Conservation (phyloP, 306 rosid genomes). For the Begonia masoniana region DNA sequence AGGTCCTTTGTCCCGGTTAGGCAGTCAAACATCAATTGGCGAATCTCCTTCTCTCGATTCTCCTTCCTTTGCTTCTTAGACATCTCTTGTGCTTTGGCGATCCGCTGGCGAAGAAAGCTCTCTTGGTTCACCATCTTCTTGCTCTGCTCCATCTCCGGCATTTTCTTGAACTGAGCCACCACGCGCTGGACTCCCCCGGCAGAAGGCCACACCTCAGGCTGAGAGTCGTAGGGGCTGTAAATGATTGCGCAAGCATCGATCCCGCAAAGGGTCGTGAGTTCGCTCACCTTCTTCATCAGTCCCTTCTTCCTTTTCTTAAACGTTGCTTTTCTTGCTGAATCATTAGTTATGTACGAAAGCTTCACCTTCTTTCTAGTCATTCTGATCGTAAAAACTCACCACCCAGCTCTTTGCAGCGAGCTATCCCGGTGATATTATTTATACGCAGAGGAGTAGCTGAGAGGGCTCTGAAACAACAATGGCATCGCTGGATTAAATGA, state of each 20-base stretch:
- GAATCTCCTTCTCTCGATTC: constrained; percentile 13
- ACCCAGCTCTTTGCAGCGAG: too few relatives aligned
- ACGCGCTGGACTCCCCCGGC: constrained; percentile 16
- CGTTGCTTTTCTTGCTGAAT: constrained; percentile 35
- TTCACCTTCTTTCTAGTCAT: constrained; percentile 53
- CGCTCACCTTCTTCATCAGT: constrained; percentile 39
- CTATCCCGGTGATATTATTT: too few relatives aligned
- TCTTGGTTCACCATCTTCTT: constrained; percentile 24
- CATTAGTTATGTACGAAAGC: constrained; percentile 23
- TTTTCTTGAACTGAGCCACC: constrained; percentile 12
- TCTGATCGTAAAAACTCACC: not conserved
- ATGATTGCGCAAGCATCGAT: constrained; percentile 46
- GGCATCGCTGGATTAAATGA: too few relatives aligned
- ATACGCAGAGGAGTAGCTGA: too few relatives aligned
- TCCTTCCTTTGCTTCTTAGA: constrained; percentile 16
- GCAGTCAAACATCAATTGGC: constrained; percentile 10
- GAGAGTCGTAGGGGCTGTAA: constrained; percentile 25
- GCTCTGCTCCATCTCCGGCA: constrained; percentile 21
- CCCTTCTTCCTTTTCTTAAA: constrained; percentile 58
- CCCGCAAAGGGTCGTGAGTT: constrained; percentile 42
- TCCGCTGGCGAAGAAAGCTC: constrained; percentile 14
- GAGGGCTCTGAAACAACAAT: too few relatives aligned
- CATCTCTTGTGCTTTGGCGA: constrained; percentile 11
- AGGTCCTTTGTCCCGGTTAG: constrained; percentile 7
- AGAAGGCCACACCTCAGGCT: constrained; percentile 39